Conservation (phyloP, 2,329 filamentous ascomycete genomes). For the Sclerotinia trifoliorum region DNA sequence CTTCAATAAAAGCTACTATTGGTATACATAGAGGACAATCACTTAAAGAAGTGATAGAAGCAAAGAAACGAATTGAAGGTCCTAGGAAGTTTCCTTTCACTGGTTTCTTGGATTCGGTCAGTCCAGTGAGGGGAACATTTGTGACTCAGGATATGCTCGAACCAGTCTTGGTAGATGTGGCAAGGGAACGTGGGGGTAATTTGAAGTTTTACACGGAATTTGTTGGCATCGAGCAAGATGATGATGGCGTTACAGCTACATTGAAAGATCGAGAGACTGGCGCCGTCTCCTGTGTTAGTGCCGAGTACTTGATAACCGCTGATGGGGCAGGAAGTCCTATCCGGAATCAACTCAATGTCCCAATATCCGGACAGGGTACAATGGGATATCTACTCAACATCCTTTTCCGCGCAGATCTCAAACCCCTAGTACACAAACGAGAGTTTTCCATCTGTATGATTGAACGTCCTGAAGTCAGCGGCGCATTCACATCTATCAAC, state of each 20-base stretch:
- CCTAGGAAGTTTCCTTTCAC: constrained; percentile 28
- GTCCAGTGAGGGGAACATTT: constrained; percentile 35
- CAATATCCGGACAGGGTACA: constrained; percentile 37
- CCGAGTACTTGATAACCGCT: constrained; percentile 43
- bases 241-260: constrained; percentile 35
- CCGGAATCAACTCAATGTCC: constrained; percentile 36
- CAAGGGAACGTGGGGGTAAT: constrained; percentile 40
- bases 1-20: constrained; percentile 30
- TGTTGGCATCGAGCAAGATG: constrained; percentile 31
- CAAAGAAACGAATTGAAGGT: constrained; percentile 28
- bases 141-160: constrained; percentile 45
- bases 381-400: constrained; percentile 42
- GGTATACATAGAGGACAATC: constrained; percentile 27
- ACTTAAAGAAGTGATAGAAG: constrained; percentile 29
- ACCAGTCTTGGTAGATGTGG: constrained; percentile 41
- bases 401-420: constrained; percentile 40
- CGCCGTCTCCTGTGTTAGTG: constrained; percentile 30
- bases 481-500: constrained; percentile 35
- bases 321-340: constrained; percentile 41
- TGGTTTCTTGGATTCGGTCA: constrained; percentile 17
- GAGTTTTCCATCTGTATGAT: constrained; percentile 42
- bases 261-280: constrained; percentile 28
- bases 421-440: constrained; percentile 35
- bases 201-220: constrained; percentile 41
- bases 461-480: constrained; percentile 27